Evolutionary conservation across 768 basidiomycete species (phyloP), one percentile per base, ranked within the genome.

Genomic region (Cantharellus anzutake): DNA sequence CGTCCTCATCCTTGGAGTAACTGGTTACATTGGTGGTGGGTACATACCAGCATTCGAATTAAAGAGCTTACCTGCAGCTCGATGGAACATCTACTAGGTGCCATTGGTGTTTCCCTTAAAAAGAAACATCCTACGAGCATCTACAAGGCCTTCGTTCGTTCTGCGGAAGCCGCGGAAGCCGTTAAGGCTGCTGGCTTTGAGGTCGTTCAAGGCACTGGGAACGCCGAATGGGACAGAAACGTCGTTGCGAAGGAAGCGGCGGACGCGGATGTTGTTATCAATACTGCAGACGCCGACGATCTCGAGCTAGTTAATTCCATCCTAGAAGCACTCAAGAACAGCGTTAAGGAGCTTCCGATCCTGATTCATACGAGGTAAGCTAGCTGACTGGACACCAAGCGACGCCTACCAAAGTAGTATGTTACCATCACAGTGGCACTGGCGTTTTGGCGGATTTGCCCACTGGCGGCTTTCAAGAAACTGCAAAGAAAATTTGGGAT

Each of bases 91-190:
- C 35, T 11, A 11, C 11, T 11, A 55, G 52, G 65, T 58, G 68
- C 73, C 3, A 71, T 74, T 44, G 67, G 72, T 16, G 66, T 71
- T 38, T 69, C 69, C 4, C 69, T 69, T 1, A 64, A 71, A 48
- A 69, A 70, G 57, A 51, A 60, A 37, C 63, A 68, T 58, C 66
- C 66, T 2, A 65, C 68, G 57, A 62, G 59, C 59, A 34, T 56
- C 35, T 65, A 51, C 42, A 57, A 56, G 16, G 65, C 65, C 3
- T 42, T 63, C 3, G 64, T 65, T 20, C 61, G 65, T 4, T 62
- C 53, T 34, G 37, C 56, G 40, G 60, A 60, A 52, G 58, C 63
- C 56, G 58, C 57, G 60, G 34, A 56, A n/a, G 64, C 59, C 3
- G 42, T 65, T 39, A 57, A 62, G 57, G 48, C 50, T 38, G 29